Base-by-base conservation (phyloP, 2,329 filamentous ascomycete species). In the Aspergillus pseudotamarii region DNA sequence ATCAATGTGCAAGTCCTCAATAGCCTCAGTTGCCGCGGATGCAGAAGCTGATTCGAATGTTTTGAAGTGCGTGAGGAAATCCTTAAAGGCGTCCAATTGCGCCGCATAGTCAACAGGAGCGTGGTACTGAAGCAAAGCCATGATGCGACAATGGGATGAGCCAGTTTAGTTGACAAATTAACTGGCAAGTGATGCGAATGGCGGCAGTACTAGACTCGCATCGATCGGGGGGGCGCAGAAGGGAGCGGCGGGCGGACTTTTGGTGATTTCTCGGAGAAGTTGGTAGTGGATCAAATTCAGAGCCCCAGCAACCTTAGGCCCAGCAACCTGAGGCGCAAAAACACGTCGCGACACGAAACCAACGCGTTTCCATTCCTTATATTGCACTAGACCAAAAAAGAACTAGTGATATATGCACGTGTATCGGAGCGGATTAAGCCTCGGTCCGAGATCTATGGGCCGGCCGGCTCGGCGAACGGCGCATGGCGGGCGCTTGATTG, bases 21-120 rank as follows among this genome's bases (percentile, higher is more conserved):
- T 86, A 51, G 93, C 93, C 76, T 94, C 90, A 45, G 92, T 89
- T 69, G 96, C 88, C 64, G 90, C 83, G 19, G 83, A 80, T 63
- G 82, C 86, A 85, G 86, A 78, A 84, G 88, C 61, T 82, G 91
- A 74, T 84, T 89, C 60, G n/a, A 84, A 82, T 61, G 85, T 86
- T 82, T 99, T 98, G 88, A 96, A 99, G 67, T 89, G 88, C 72
- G 86, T 84, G 66, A 99, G 84, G 77, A 99, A 99, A 73, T 91
- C 89, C 80, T 96, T 90, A 78, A 99, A 95, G 57, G 91, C 75
- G 59, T 76, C 79, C 80, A 95, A 88, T 79, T 99, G 95, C 73
- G 89, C 88, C 73, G 89, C 87, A 82, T 99, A 99, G 78, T 96
- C 90, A 72, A 97, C 93, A 58, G 91, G 88, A 70, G 89, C 85